A percentile compares a stretch with the other conserved stretches of the same genome.
Evolutionary conservation across 179 eudicot genomes (phyloP).

Genomic region (Camellia oleifera): DNA sequence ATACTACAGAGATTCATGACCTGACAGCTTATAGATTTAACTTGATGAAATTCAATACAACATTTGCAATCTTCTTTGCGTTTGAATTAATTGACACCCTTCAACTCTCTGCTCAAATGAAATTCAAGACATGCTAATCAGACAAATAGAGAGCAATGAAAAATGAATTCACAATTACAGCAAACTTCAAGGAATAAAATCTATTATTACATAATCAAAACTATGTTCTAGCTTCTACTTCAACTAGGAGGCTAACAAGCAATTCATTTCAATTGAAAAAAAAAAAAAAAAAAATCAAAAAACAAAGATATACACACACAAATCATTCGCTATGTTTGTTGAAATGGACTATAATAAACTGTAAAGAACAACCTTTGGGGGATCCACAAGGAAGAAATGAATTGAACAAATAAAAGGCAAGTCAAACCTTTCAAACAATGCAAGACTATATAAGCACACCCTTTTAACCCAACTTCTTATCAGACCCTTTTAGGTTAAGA

Average conservation of each 20-base stretch:
- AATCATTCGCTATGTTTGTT: not conserved
- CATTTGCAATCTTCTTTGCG: too few relatives aligned
- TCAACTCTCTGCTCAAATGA: not conserved
- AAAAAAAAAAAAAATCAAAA: conserved; percentile 6
- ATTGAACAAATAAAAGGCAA: conserved; percentile 9
- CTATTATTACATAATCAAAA: conserved; percentile 10
- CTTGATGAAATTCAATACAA: too few relatives aligned
- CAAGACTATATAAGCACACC: not conserved
- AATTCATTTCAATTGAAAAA: conserved; percentile 6
- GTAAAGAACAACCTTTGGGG: conserved; percentile 3
- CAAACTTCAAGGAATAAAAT: not conserved
- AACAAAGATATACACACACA: not conserved
- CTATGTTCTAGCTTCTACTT: conserved; percentile 8
- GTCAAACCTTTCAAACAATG: conserved; percentile 4
- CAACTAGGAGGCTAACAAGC: conserved; percentile 8
- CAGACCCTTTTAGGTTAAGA: conserved; percentile 76
- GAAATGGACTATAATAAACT: conserved; percentile 8
- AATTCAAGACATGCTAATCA: not conserved
- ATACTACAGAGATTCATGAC: too few relatives aligned
- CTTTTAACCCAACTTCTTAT: conserved; percentile 42
- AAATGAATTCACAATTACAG: not conserved
- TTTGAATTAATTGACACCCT: too few relatives aligned
- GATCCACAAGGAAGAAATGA: conserved; percentile 10
- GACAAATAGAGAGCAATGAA: not conserved
- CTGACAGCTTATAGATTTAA: too few relatives aligned